These are phyloP conservation scores for Kandelia obovata DNA, from an alignment of 345 rosid genomes.

Conservation along the genomic window DNA sequence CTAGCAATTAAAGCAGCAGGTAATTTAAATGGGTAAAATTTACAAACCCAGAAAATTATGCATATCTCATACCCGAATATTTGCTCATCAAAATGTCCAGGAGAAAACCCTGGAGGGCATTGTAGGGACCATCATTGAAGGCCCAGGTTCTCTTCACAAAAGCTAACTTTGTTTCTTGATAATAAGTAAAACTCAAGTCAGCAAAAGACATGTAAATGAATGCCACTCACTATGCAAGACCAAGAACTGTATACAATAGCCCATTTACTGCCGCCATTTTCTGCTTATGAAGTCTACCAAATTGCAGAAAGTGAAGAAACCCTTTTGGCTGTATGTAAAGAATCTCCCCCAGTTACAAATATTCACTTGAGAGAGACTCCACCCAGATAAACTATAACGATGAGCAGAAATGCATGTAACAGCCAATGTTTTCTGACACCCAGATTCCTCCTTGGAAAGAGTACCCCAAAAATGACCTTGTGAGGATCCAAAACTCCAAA, in stretches of 20 bases:
- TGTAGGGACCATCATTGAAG: slow-evolving; percentile 83
- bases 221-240: slow-evolving; percentile 67
- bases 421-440: slow-evolving; percentile 4
- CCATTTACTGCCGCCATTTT: slow-evolving; percentile 57
- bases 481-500: slow-evolving; percentile 1
- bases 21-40: not conserved
- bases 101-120: slow-evolving; percentile 85
- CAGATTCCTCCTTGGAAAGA: slow-evolving; percentile 16
- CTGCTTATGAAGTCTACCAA: slow-evolving; percentile 22
- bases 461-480: not conserved
- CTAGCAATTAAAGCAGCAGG: not conserved
- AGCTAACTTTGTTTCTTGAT: slow-evolving; percentile 34
- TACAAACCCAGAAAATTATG: not conserved
- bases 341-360: slow-evolving; percentile 11
- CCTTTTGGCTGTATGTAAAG: slow-evolving; percentile 23
- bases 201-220: slow-evolving; percentile 78
- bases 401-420: slow-evolving; percentile 4
- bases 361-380: slow-evolving; percentile 12
- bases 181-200: slow-evolving; percentile 41
- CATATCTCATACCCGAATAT: slow-evolving; percentile 60
- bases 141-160: slow-evolving; percentile 90
- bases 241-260: slow-evolving; percentile 59
- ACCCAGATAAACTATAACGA: slow-evolving; percentile 5
- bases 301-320: slow-evolving; percentile 11
- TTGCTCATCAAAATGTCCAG: slow-evolving; percentile 80